A percentile compares a stretch with the other conserved stretches of the same genome.
phyloP scores from a whole-genome alignment of 805 yeast species.

The Zygosaccharomyces pseudorouxii region DNA sequence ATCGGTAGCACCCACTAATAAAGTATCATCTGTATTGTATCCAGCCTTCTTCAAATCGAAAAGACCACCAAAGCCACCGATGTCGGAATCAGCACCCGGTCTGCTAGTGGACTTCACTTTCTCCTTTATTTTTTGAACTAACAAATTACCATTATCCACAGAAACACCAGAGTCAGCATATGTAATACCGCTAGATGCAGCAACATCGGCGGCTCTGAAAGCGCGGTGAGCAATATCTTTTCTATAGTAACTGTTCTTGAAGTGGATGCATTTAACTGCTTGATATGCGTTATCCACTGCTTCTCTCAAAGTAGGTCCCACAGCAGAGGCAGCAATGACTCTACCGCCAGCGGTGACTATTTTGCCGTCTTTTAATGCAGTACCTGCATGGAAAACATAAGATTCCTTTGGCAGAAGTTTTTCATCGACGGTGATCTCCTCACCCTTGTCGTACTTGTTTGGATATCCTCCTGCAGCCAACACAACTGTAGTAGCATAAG shows the following conservation, averaged over 20 bases:
- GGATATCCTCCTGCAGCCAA: constrained; percentile 98
- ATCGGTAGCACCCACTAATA: constrained; percentile 95
- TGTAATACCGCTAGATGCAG: constrained; percentile 47
- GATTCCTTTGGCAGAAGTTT: constrained; percentile 39
- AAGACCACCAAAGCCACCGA: constrained; percentile 98
- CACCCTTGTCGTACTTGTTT: constrained; percentile 78
- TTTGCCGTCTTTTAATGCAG: constrained; percentile 50
- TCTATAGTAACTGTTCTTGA: constrained; percentile 76
- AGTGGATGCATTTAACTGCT: constrained; percentile 74
- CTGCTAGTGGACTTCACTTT: constrained; percentile 90
- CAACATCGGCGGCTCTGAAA: constrained; percentile 50
- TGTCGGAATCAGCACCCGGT: constrained; percentile 95
- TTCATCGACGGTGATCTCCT: constrained; percentile 57
- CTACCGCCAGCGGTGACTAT: constrained; percentile 91
- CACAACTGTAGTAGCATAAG: constrained; percentile 86
- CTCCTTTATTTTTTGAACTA: constrained; percentile 86
- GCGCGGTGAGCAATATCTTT: constrained; percentile 96
- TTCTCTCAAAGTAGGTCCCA: constrained; percentile 64
- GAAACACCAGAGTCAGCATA: constrained; percentile 97
- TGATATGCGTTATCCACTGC: constrained; percentile 83
- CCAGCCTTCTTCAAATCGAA: constrained; percentile 90
- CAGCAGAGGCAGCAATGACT: constrained; percentile 91
- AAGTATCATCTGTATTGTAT: constrained; percentile 57
- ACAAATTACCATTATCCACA: constrained; percentile 87
- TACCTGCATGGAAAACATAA: constrained; percentile 93